phyloP scores from a whole-genome alignment of 2,329 filamentous ascomycete species.

The Stagonosporopsis cucurbitacearum region DNA sequence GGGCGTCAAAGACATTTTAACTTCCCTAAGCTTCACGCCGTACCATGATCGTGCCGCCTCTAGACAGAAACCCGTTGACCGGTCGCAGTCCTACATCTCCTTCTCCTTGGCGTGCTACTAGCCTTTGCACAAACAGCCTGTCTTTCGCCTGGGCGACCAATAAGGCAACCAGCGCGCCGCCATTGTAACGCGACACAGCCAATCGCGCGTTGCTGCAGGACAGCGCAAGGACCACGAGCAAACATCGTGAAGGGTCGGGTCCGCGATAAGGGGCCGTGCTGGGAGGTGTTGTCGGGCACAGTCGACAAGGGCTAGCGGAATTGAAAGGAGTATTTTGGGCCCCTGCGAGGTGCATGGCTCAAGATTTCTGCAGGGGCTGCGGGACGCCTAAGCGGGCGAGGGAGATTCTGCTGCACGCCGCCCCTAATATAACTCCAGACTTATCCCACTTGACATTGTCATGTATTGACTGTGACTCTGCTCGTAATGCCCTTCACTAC shows the following conservation, averaged over 20 bases:
- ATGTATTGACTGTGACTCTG: constrained; percentile 1
- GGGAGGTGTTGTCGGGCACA: constrained; percentile 5
- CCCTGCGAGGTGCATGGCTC: constrained; percentile 5
- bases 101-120: constrained; percentile 27
- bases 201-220: constrained; percentile 4
- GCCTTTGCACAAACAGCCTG: constrained; percentile 26
- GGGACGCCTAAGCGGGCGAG: constrained; percentile 16
- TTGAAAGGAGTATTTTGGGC: constrained; percentile 14
- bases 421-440: constrained; percentile 14
- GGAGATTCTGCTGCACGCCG: constrained; percentile 13
- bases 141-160: constrained; percentile 10
- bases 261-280: constrained; percentile 8
- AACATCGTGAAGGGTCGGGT: neutral
- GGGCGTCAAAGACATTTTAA: constrained; percentile 33
- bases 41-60: constrained; percentile 10
- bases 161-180: constrained; percentile 12
- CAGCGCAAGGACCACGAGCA: neutral
- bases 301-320: constrained; percentile 12
- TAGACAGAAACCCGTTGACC: constrained; percentile 28
- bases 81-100: constrained; percentile 30
- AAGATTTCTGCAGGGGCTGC: constrained; percentile 7
- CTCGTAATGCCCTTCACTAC: neutral
- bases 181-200: constrained; percentile 7
- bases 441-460: neutral
- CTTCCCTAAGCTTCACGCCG: constrained; percentile 20